Percentiles rank a stretch among this genome's conserved stretches.
These are phyloP conservation scores for Irpex sp. DNA, from an alignment of 1,284 basidiomycete species.

Conservation along the genomic window DNA sequence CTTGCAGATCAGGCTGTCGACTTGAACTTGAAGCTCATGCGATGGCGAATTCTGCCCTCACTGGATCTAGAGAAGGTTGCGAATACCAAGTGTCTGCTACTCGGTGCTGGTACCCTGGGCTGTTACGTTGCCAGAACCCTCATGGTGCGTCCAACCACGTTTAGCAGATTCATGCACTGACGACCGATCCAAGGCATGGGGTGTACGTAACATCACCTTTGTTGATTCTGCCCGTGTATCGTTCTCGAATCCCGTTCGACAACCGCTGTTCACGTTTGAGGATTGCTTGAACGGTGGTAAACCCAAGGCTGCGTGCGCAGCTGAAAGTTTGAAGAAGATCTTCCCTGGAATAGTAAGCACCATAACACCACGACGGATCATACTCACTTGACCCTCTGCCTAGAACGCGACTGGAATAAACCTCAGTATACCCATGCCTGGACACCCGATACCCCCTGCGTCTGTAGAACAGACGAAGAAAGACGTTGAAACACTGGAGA, in stretches of 20 bases:
- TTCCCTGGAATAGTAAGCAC: conserved; percentile 84
- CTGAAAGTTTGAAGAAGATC: conserved; percentile 82
- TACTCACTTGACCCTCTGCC: neutral
- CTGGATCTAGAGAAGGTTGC: conserved; percentile 89
- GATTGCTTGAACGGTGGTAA: conserved; percentile 94
- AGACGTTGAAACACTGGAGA: conserved; percentile 72
- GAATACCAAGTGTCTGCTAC: conserved; percentile 75
- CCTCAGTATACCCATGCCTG: conserved; percentile 94
- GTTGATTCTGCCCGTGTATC: conserved; percentile 90
- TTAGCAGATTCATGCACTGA: neutral
- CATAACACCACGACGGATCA: neutral
- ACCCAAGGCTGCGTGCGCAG: conserved; percentile 91
- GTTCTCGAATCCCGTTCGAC: conserved; percentile 95
- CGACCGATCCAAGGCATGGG: conserved; percentile 77
- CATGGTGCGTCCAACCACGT: conserved; percentile 54
- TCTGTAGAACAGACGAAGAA: conserved; percentile 56
- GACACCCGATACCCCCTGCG: conserved; percentile 78
- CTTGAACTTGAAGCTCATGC: conserved; percentile 96
- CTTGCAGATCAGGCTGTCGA: conserved; percentile 96
- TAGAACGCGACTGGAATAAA: conserved; percentile 78
- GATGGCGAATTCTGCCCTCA: conserved; percentile 91
- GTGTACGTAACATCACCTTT: conserved; percentile 89
- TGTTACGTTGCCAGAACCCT: conserved; percentile 92
- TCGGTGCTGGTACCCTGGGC: conserved; percentile 95
- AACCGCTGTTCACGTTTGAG: conserved; percentile 93